Base-by-base conservation (phyloP, 163 green algal genomes). In the Coccomyxa subellipsoidea region DNA sequence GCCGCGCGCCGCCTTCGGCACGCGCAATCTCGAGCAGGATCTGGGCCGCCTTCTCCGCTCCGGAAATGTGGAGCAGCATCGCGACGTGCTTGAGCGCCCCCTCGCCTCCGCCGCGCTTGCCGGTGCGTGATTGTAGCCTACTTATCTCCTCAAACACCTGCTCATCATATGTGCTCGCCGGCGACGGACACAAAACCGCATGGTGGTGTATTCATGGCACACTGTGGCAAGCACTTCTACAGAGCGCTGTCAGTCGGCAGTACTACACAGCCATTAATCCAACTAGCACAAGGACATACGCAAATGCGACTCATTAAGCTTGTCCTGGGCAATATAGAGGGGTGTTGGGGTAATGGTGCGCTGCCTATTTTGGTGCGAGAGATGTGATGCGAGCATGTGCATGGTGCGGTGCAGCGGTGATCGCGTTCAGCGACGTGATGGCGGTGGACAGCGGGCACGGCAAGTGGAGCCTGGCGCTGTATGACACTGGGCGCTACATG, bases 401-500 rank as follows among this genome's bases (percentile, higher is more conserved):
- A 59, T 59, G 47, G 2, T 66, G 29, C n/a, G 25, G 88, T 77
- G 86, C 90, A 38, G 93, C 85, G 34, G 83, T 96, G 47, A 72
- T 98, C 35, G 81, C 85, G 4, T 97, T 97, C 84, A 82, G 87
- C 0, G 91, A 95, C 34, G 69, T 96, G 7, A 78, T 93, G 76
- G 84, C 88, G 27, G 92, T 97, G 82, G 53, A 78, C 23, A 69
- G 34, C 59, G 77, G 36, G 15, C 91, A 94, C 70, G 88, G 90
- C 38, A 91, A 89, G 38, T 95, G 88, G 83, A 40, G n/a, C 7
- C 87, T 99, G 82, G 80, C 76, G 0, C 83, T 95, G 81, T 93
- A 96, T 87, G 90, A 95, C 77, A 83, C 86, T 1, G 87, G 90
- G n/a, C 87, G 87, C 38, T 95, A 91, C 88, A 98, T 99, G 95